Percentiles rank a stretch among this genome's conserved stretches.
Evolutionary conservation across 805 yeast species (phyloP).

Genomic region (Kazachstania viticola): DNA sequence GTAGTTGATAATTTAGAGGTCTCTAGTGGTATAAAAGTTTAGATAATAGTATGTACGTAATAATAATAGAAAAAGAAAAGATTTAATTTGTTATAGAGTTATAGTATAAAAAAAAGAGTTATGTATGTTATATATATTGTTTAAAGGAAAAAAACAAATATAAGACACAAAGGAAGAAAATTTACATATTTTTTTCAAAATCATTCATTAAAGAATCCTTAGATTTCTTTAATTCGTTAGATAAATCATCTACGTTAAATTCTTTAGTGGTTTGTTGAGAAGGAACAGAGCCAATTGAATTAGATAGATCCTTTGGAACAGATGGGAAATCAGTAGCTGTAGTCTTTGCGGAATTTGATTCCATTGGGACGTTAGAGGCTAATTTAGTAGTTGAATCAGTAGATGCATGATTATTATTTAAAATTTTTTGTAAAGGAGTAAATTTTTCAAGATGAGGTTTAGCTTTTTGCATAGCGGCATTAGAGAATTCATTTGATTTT

Average conservation of each 20-base stretch:
- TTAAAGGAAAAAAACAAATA: too few relatives aligned
- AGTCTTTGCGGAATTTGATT: constrained; percentile 21
- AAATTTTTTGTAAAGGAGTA: constrained; percentile 55
- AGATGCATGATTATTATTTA: constrained; percentile 39
- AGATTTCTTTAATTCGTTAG: constrained; percentile 12
- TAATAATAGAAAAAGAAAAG: background rate
- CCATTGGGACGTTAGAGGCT: constrained; percentile 21
- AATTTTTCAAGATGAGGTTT: constrained; percentile 49
- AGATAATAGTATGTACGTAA: background rate
- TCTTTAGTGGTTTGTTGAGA: constrained; percentile 5
- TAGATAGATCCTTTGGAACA: constrained; percentile 20
- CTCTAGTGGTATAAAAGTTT: constrained; percentile 45
- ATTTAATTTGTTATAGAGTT: background rate
- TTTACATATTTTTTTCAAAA: constrained; percentile 8
- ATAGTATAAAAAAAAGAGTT: background rate
- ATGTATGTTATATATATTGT: too few relatives aligned
- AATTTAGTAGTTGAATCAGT: constrained; percentile 16
- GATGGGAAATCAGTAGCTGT: constrained; percentile 31
- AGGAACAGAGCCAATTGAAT: background rate
- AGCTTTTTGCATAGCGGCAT: constrained; percentile 43
- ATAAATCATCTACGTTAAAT: constrained; percentile 14
- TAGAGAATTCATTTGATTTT: constrained; percentile 35
- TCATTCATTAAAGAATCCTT: constrained; percentile 26
- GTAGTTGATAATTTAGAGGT: constrained; percentile 52
- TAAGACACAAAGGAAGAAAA: background rate